Conservation (phyloP, 192 early-diverging fungal genomes). For the Entomortierella lignicola region DNA sequence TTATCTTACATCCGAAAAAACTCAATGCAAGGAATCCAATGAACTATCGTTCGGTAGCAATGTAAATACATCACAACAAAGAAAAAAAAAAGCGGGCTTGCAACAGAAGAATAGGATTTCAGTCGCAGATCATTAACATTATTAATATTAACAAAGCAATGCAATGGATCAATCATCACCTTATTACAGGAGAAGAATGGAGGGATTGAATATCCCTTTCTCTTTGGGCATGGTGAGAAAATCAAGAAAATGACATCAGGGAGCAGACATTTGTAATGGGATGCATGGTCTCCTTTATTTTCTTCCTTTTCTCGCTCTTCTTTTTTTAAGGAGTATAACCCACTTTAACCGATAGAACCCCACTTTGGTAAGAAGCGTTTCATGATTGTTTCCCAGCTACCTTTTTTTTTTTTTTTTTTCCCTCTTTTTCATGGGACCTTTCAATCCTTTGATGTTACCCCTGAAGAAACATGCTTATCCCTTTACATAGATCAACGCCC, state of each 20-base stretch:
- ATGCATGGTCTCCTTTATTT: too few species aligned
- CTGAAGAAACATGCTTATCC: conserved; percentile 9
- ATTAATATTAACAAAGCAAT: too few species aligned
- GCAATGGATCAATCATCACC: too few species aligned
- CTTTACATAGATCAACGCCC: too few species aligned
- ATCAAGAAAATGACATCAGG: neutral
- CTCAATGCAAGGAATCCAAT: too few species aligned
- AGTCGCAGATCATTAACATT: too few species aligned
- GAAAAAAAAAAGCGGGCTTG: neutral
- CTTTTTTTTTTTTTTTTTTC: too few species aligned
- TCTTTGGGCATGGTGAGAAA: too few species aligned
- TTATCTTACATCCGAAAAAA: neutral
- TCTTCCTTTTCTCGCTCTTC: neutral
- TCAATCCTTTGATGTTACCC: conserved; percentile 1
- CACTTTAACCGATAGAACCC: neutral
- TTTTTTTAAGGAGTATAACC: neutral
- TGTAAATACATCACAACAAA: neutral
- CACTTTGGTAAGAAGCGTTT: conserved; percentile 11
- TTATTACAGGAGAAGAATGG: neutral
- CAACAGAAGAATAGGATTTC: too few species aligned
- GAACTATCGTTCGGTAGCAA: too few species aligned
- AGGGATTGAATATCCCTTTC: too few species aligned
- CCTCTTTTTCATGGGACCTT: conserved; percentile 29
- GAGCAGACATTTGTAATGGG: too few species aligned
- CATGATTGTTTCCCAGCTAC: conserved; percentile 8